Evolutionary conservation across 2,329 filamentous ascomycete species (phyloP).

Genomic region (Scytalidium lignicola): DNA sequence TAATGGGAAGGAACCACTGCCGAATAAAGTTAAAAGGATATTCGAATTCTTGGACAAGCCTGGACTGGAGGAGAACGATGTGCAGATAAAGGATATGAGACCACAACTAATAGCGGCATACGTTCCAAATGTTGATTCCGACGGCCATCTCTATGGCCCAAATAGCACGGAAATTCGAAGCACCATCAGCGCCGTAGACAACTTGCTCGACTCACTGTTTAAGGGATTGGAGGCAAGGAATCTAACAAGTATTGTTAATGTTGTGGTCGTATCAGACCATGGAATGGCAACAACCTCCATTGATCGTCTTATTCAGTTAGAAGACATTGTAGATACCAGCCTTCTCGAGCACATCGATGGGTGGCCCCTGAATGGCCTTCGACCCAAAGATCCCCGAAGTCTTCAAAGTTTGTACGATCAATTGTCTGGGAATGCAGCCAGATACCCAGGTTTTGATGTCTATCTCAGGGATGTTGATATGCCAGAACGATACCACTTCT

Average conservation of each 20-base stretch:
- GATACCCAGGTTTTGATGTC: conserved; percentile 71
- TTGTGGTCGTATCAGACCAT: conserved; percentile 95
- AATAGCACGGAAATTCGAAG: conserved; percentile 86
- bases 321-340: conserved; percentile 75
- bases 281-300: conserved; percentile 94
- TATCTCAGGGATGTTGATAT: conserved; percentile 84
- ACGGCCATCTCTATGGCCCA: conserved; percentile 84
- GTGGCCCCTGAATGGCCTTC: conserved; percentile 87
- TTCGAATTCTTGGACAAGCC: conserved; percentile 81
- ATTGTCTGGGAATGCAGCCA: conserved; percentile 49
- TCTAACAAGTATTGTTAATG: conserved; percentile 82
- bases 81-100: conserved; percentile 49
- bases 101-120: conserved; percentile 93
- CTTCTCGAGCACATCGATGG: conserved; percentile 83
- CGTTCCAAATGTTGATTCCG: conserved; percentile 83
- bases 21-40: conserved; percentile 72
- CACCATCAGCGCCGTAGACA: conserved; percentile 76
- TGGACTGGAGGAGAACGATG: conserved; percentile 56
- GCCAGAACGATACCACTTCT: conserved; percentile 90
- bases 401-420: conserved; percentile 63
- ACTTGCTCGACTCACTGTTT: conserved; percentile 75
- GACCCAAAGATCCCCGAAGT: conserved; percentile 66
- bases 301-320: conserved; percentile 76
- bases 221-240: conserved; percentile 74
- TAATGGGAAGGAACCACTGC: conserved; percentile 70